Conservation (phyloP, 805 yeast genomes). For the Kodamaea neixiangensis region DNA sequence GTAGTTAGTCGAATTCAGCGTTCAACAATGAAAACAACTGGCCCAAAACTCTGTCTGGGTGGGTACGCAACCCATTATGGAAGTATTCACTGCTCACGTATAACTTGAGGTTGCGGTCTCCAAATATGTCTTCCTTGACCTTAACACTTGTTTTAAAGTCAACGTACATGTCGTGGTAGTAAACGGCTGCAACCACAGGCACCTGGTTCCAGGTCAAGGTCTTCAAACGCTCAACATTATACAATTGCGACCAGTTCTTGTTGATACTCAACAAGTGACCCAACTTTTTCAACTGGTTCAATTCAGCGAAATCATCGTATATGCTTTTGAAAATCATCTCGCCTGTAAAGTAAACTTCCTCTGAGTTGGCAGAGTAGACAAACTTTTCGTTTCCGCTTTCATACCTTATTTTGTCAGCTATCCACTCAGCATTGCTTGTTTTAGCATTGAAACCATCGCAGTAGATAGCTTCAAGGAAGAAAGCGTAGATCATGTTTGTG, state of each 20-base stretch:
- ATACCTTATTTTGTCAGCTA: constrained; percentile 45
- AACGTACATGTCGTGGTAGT: constrained; percentile 53
- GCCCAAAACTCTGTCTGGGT: constrained; percentile 41
- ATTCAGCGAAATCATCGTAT: constrained; percentile 50
- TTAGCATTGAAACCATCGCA: constrained; percentile 38
- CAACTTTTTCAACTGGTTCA: constrained; percentile 39
- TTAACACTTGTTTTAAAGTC: constrained; percentile 44
- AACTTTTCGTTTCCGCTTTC: constrained; percentile 18
- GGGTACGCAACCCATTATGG: constrained; percentile 51
- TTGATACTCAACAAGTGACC: constrained; percentile 39
- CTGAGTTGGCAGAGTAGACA: constrained; percentile 5
- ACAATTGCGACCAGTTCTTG: constrained; percentile 38
- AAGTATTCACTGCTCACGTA: constrained; percentile 50
- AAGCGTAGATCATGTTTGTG: constrained; percentile 54
- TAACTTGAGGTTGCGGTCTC: constrained; percentile 38
- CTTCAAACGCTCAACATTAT: constrained; percentile 31
- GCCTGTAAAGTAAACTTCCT: constrained; percentile 49
- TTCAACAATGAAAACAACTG: constrained; percentile 42
- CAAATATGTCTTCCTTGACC: constrained; percentile 32
- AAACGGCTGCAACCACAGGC: constrained; percentile 54
- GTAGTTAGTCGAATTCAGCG: constrained; percentile 42
- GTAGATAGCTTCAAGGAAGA: constrained; percentile 62
- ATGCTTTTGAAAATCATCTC: constrained; percentile 57
- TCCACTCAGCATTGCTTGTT: constrained; percentile 42
- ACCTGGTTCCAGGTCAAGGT: constrained; percentile 32